Base-by-base conservation (phyloP, 495 filamentous ascomycete genomes). In the Aspergillus ostianus region DNA sequence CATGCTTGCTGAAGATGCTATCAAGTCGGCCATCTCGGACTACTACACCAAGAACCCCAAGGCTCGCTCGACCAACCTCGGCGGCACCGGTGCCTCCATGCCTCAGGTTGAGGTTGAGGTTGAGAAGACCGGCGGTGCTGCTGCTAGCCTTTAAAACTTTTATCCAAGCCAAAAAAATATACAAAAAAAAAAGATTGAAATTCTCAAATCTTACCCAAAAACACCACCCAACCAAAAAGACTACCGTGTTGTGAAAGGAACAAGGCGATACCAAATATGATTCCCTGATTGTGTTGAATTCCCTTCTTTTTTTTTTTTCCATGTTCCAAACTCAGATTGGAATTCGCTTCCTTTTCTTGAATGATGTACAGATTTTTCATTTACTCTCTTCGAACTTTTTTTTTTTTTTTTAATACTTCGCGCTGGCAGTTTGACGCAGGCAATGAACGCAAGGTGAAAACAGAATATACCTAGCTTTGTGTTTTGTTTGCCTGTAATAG, bases 1-100 rank as follows among this genome's bases (percentile, higher is more conserved):
- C 58, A 97, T 99, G 90, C 87, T 99, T 59, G 95, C 95, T 26
- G 95, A 99, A 78, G 93, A 99, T 72, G 95, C 95, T 60, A 97
- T 99, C 84, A 97, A 97, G 78, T 93, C 91, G n/a, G 95, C 95
- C 58, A 97, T 98, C 73, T 89, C 86, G 55, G 93, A 98, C 75
- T 98, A 97, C 82, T 92, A 96, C 81, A 91, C 86, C 70, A 98
- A 98, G 85, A 93, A 82, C 80, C 90, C 91, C 57, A 84, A 88
- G 44, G 85, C 85, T n/a, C 80, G 81, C 60, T 57, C 77, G 15
- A 93, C 92, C 7, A 82, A 91, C 67, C 84, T 96, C 0, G 85
- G 85, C 45, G 91, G 90, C 57, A 91, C 88, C 8, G 80, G 75
- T 32, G 82, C 83, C 4, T 71, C 82, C 57, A 74, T 87, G 51